Evolutionary conservation across 805 yeast species (phyloP).

Genomic region (Saccharomycopsis lassenensis): DNA sequence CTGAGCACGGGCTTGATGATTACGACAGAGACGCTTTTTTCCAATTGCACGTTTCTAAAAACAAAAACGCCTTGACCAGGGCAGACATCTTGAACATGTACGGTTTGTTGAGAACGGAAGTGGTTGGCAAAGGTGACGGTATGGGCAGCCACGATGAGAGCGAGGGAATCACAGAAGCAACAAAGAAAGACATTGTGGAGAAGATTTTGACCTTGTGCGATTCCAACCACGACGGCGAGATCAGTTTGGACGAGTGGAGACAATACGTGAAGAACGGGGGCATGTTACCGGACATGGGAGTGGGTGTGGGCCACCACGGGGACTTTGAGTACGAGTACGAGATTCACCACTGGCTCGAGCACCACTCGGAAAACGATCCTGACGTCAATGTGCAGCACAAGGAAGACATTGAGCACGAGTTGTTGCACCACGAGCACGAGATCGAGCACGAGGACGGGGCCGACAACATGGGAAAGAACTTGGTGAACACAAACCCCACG

Average conservation of each 20-base stretch:
- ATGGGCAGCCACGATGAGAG: conserved; percentile 69
- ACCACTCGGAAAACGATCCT: conserved; percentile 69
- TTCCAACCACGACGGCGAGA: conserved; percentile 49
- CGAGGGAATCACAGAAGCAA: conserved; percentile 44
- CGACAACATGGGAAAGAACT: conserved; percentile 26
- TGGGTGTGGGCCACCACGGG: conserved; percentile 79
- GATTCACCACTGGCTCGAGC: conserved; percentile 86
- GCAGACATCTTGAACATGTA: conserved; percentile 69
- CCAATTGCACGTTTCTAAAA: conserved; percentile 62
- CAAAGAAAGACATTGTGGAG: conserved; percentile 44
- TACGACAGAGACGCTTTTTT: conserved; percentile 72
- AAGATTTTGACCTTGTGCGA: conserved; percentile 47
- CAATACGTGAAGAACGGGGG: conserved; percentile 51
- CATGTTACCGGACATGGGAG: conserved; percentile 81
- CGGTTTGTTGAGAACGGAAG: conserved; percentile 61
- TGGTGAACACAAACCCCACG: conserved; percentile 27
- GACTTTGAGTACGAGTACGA: conserved; percentile 92
- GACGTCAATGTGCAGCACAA: conserved; percentile 70
- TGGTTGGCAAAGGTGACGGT: conserved; percentile 85
- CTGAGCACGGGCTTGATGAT: conserved; percentile 70
- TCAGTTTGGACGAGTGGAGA: conserved; percentile 62
- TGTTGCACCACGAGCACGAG: conserved; percentile 77
- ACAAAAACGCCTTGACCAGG: conserved; percentile 43
- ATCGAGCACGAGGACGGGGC: conserved; percentile 41
- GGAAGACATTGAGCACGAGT: conserved; percentile 82